A percentile compares a stretch with the other conserved stretches of the same genome.
Evolutionary conservation across 768 basidiomycete genomes (phyloP).

Genomic region (Amanita fuliginea): DNA sequence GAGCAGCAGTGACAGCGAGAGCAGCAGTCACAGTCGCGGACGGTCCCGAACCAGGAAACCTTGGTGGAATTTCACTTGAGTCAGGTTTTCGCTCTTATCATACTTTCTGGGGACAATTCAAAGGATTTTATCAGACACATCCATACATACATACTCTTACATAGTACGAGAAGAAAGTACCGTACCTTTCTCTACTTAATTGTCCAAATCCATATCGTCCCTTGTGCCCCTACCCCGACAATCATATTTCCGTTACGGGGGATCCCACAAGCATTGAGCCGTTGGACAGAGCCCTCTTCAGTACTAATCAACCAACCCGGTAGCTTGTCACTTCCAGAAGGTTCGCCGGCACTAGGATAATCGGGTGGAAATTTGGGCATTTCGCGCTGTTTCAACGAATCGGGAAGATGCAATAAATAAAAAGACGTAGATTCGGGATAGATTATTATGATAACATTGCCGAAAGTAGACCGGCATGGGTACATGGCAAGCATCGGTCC

Average conservation of each 20-base stretch:
- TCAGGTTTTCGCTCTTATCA: neutral
- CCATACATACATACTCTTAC: neutral
- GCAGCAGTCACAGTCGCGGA: slow-evolving; percentile 2
- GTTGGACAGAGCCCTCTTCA: slow-evolving; percentile 11
- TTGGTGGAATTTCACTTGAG: slow-evolving; percentile 5
- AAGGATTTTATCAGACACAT: neutral
- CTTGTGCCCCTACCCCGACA: slow-evolving; percentile 27
- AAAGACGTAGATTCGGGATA: neutral
- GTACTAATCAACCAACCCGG: slow-evolving; percentile 2
- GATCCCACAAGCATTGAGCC: slow-evolving; percentile 30
- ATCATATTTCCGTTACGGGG: slow-evolving; percentile 30
- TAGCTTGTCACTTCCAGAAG: neutral
- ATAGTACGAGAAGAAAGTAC: neutral
- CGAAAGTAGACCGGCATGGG: neutral
- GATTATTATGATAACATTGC: neutral
- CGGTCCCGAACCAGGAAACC: slow-evolving; percentile 4
- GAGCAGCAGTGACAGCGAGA: neutral
- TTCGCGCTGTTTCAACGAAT: neutral
- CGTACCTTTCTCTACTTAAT: slow-evolving; percentile 4
- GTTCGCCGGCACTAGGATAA: neutral
- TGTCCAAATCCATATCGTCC: slow-evolving; percentile 31
- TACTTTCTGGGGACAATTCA: neutral
- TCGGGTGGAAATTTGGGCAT: neutral
- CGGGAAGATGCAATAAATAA: neutral
- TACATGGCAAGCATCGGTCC: neutral